phyloP scores from a whole-genome alignment of 805 yeast species.

The Cyberlindnera meyerae region DNA sequence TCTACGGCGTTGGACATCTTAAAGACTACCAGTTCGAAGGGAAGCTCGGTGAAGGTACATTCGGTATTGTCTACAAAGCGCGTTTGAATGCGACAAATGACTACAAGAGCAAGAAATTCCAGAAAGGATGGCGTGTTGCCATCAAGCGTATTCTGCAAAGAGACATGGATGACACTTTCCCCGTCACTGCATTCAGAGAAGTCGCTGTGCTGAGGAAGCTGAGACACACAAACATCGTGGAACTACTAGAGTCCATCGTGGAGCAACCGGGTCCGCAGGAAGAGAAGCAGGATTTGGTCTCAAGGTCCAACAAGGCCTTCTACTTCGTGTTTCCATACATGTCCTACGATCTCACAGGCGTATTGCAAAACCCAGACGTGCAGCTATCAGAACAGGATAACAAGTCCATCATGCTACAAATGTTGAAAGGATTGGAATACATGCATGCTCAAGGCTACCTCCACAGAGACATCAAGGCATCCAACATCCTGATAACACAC shows the following conservation, averaged over 20 bases:
- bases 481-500: constrained; percentile 80
- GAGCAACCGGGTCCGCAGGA: constrained; percentile 30
- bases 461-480: constrained; percentile 94
- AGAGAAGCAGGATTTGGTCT: constrained; percentile 11
- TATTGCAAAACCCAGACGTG: constrained; percentile 74
- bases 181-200: constrained; percentile 92
- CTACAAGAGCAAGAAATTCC: constrained; percentile 10
- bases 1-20: constrained; percentile 3
- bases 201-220: constrained; percentile 74
- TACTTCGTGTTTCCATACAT: constrained; percentile 91
- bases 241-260: constrained; percentile 73
- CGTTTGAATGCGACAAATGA: constrained; percentile 22
- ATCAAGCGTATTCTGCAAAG: constrained; percentile 69
- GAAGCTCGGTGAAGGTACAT: constrained; percentile 78
- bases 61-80: constrained; percentile 87
- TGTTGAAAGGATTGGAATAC: constrained; percentile 75
- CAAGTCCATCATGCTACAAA: constrained; percentile 77
- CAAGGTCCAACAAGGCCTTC: constrained; percentile 36
- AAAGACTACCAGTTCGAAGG: constrained; percentile 19
- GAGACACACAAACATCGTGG: constrained; percentile 66
- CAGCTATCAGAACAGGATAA: constrained; percentile 59
- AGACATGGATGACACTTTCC: constrained; percentile 53
- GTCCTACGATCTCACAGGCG: constrained; percentile 87
- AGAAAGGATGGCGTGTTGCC: constrained; percentile 65
- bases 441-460: constrained; percentile 57